Conservation (phyloP, 176 grass and related monocot genomes). For the Oryza nivara region DNA sequence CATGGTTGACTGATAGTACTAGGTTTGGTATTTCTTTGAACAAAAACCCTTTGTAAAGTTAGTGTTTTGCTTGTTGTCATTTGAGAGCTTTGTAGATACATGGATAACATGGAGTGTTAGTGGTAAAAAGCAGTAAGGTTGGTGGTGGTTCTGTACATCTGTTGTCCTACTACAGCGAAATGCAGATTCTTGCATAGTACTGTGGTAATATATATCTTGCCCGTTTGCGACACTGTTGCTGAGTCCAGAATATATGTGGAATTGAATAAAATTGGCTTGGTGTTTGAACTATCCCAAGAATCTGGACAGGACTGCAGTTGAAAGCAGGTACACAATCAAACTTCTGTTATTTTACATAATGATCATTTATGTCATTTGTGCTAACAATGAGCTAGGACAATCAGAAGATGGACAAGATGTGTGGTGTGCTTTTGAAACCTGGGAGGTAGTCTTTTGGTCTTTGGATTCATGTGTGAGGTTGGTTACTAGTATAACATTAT, state of each 20-base stretch:
- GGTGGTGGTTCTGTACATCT: background rate
- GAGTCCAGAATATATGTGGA: background rate
- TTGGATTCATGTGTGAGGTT: too few relatives aligned
- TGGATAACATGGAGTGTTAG: background rate
- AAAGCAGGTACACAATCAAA: background rate
- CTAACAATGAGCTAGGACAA: background rate
- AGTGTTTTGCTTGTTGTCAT: background rate
- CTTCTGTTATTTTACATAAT: background rate
- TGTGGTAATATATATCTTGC: background rate
- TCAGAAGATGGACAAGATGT: background rate
- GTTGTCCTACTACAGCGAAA: constrained; percentile 4
- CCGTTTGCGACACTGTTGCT: background rate
- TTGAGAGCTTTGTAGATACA: constrained; percentile 8
- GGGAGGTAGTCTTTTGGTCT: too few relatives aligned
- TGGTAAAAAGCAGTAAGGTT: background rate
- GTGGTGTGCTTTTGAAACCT: too few relatives aligned
- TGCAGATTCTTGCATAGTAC: too few relatives aligned
- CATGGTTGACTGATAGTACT: background rate
- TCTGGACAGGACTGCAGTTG: background rate
- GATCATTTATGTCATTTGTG: background rate
- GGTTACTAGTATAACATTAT: too few relatives aligned
- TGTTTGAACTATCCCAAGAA: background rate
- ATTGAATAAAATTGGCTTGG: background rate
- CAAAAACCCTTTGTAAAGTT: background rate
- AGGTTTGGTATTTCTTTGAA: background rate